Conservation (phyloP, 192 early-diverging fungal genomes). For the Lobosporangium transversale region DNA sequence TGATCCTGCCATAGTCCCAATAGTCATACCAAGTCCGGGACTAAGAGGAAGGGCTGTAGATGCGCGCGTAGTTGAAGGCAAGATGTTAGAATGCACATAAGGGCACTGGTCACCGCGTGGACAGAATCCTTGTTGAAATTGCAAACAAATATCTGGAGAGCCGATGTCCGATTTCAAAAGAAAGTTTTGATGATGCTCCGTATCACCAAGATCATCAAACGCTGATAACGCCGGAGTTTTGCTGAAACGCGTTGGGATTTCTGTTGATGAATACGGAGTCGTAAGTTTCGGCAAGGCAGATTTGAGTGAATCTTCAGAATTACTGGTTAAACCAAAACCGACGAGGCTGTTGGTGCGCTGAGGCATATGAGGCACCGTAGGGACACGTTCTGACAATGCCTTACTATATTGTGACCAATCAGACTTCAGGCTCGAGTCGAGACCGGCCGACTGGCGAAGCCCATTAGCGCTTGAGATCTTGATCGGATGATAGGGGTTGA, state of each 20-base stretch:
- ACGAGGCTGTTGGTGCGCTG: conserved; percentile 51
- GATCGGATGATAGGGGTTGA: conserved; percentile 56
- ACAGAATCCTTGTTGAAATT: conserved; percentile 58
- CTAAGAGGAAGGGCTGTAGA: conserved; percentile 27
- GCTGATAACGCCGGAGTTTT: conserved; percentile 30
- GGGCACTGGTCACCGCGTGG: conserved; percentile 64
- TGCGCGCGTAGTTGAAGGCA: conserved; percentile 29
- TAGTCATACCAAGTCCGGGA: conserved; percentile 26
- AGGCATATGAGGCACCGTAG: conserved; percentile 28
- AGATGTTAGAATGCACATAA: conserved; percentile 54
- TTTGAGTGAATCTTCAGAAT: conserved; percentile 39
- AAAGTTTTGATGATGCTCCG: conserved; percentile 24
- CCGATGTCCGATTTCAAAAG: conserved; percentile 28
- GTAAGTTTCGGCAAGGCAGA: conserved; percentile 52
- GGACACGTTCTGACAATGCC: conserved; percentile 25
- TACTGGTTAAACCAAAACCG: conserved; percentile 32
- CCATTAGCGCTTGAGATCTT: conserved; percentile 48
- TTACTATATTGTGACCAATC: conserved; percentile 58
- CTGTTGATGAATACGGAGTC: conserved; percentile 58
- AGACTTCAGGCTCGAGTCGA: conserved; percentile 57
- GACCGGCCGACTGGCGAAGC: conserved; percentile 53
- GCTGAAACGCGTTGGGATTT: conserved; percentile 48
- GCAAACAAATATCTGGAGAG: conserved; percentile 46
- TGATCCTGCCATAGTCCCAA: conserved; percentile 38
- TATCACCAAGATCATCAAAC: conserved; percentile 31